phyloP scores from a whole-genome alignment of 805 yeast genomes.

The Kodamaea hsintzibuensis region DNA sequence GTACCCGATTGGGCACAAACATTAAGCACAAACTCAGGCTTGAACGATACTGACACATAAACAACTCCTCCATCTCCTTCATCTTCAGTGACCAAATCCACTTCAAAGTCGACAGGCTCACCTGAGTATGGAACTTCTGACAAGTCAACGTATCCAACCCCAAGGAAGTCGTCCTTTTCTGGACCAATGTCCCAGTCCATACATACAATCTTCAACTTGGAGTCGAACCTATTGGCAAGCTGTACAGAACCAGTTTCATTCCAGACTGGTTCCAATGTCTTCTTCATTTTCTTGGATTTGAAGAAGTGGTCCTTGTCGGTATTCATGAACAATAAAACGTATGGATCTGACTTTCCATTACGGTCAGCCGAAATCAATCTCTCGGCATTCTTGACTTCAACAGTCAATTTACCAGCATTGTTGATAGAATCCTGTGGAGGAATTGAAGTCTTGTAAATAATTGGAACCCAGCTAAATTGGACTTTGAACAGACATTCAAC shows the following conservation, averaged over 20 bases:
- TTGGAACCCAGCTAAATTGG: conserved; percentile 79
- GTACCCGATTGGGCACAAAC: conserved; percentile 26
- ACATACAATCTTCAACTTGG: conserved; percentile 56
- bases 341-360: conserved; percentile 94
- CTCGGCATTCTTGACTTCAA: conserved; percentile 63
- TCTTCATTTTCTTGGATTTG: conserved; percentile 81
- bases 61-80: conserved; percentile 65
- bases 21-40: conserved; percentile 66
- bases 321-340: conserved; percentile 66
- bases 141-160: conserved; percentile 60
- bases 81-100: conserved; percentile 52
- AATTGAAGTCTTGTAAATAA: conserved; percentile 51
- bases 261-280: conserved; percentile 89
- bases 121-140: conserved; percentile 49
- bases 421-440: conserved; percentile 76
- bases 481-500: conserved; percentile 54
- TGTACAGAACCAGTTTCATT: conserved; percentile 64
- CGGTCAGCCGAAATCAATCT: conserved; percentile 83
- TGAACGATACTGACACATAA: conserved; percentile 59
- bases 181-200: conserved; percentile 95
- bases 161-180: conserved; percentile 79
- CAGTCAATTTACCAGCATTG: conserved; percentile 68
- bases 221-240: conserved; percentile 62
- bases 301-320: conserved; percentile 56
- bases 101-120: conserved; percentile 41